Conservation (phyloP, 2,329 filamentous ascomycete species). For the Botrytis fabae region DNA sequence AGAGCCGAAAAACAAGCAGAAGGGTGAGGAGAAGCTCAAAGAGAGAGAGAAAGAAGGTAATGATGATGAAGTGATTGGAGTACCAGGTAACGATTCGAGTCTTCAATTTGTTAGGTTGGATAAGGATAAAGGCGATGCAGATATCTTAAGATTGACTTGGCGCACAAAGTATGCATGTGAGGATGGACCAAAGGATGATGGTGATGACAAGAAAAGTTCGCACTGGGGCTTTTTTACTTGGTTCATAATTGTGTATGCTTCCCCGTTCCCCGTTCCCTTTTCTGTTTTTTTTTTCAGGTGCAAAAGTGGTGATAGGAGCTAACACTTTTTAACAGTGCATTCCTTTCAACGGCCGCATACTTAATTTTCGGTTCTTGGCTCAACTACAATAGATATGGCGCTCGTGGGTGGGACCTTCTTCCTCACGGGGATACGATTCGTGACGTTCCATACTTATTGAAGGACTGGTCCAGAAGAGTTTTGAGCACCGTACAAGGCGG, state of each 20-base stretch:
- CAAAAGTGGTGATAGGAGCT: slow-evolving; percentile 7
- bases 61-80: slow-evolving; percentile 39
- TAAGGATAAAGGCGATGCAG: slow-evolving; percentile 55
- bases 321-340: slow-evolving; percentile 58
- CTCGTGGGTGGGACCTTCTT: slow-evolving; percentile 89
- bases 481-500: slow-evolving; percentile 82
- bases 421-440: slow-evolving; percentile 91
- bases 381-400: slow-evolving; percentile 96
- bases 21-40: slow-evolving; percentile 39
- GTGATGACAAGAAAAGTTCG: slow-evolving; percentile 47
- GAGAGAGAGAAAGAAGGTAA: slow-evolving; percentile 41
- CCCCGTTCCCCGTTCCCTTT: neutral
- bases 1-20: slow-evolving; percentile 44
- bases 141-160: slow-evolving; percentile 78
- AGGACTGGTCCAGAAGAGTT: slow-evolving; percentile 81
- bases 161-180: slow-evolving; percentile 85
- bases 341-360: slow-evolving; percentile 83
- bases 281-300: neutral
- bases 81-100: slow-evolving; percentile 52
- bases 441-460: slow-evolving; percentile 87
- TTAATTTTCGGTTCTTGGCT: slow-evolving; percentile 98
- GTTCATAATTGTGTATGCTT: slow-evolving; percentile 83
- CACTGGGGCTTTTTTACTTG: slow-evolving; percentile 98
- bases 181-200: slow-evolving; percentile 47
- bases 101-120: slow-evolving; percentile 77